Evolutionary conservation across 768 basidiomycete genomes (phyloP).

Genomic region (Boletellus ananas): DNA sequence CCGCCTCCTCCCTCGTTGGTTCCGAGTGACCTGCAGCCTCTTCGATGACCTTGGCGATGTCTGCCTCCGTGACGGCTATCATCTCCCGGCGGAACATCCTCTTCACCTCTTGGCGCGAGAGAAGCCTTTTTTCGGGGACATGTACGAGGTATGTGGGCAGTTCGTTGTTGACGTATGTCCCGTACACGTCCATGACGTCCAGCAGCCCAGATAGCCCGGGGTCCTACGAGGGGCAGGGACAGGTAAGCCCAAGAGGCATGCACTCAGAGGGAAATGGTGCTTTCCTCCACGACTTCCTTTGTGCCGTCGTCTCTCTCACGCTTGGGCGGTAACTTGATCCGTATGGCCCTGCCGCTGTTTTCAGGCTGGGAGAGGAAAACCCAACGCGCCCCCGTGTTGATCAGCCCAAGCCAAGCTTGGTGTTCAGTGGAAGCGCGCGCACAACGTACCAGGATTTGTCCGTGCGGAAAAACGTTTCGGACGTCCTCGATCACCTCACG

Average conservation of each 20-base stretch:
- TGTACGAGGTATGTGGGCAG: conserved; percentile 28
- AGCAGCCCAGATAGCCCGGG: conserved; percentile 12
- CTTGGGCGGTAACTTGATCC: conserved; percentile 18
- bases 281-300: conserved; percentile 5
- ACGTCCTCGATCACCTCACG: conserved; percentile 29
- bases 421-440: too few relatives aligned
- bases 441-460: conserved; percentile 28
- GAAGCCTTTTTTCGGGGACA: conserved; percentile 22
- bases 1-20: conserved; percentile 27
- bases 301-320: conserved; percentile 2
- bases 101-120: conserved; percentile 32
- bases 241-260: background rate
- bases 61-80: conserved; percentile 23
- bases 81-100: conserved; percentile 28
- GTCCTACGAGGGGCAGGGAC: conserved; percentile 17
- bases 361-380: conserved; percentile 14
- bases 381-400: background rate
- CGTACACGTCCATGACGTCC: conserved; percentile 25
- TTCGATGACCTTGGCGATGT: conserved; percentile 15
- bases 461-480: conserved; percentile 25
- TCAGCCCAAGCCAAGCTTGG: background rate
- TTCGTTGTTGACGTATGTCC: conserved; percentile 27
- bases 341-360: conserved; percentile 22
- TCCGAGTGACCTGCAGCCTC: conserved; percentile 20
- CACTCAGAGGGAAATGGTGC: background rate